Base-by-base conservation (phyloP, 768 basidiomycete genomes). In the Mycena galericulata region DNA sequence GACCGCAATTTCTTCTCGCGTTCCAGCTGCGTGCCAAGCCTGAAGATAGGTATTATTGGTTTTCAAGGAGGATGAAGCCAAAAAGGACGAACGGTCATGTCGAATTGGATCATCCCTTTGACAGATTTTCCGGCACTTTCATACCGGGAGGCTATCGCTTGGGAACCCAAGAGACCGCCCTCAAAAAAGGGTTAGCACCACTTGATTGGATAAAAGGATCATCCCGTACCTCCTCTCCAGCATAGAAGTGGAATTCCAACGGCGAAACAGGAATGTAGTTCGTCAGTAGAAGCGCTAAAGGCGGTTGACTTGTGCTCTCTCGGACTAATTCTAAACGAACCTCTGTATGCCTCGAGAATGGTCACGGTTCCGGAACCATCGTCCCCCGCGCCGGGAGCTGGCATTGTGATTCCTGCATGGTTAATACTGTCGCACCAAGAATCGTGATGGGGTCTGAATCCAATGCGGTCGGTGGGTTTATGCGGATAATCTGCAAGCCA, bases 81-180 rank as follows among this genome's bases (percentile, higher is more conserved):
- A 38, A 34, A 17, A 50, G 26, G 27, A 12, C 58, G 24, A 15
- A 72, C 68, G 57, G 68, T 69, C 71, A 64, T 72, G 47, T 76
- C 79, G 27, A 80, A 73, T 47, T 82, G 76, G 17, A 79, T 72
- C 84, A 85, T 85, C 2, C 79, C 85, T 36, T 77, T 75, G 15
- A 85, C 79, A 24, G 79, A 75, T 62, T 74, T 76, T 11, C 76
- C 80, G 10, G 74, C 70, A 41, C 74, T 72, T 65, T 80, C 79
- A 68, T 83, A 85, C 27, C 74, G 70, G 40, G 79, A 76, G 20
- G 79, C 84, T 46, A 87, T 72, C 15, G 82, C 84, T 66, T 82
- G 81, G 45, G 81, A 80, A n/a, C 83, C 83, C 8, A 77, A 69
- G 18, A 77, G 71, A 22, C 79, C 79, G 36, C 74, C 75, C 56